Evolutionary conservation across 225 moss, liverwort and hornwort genomes (phyloP), one percentile per base, ranked within the genome.

Genomic region (Marchantia polymorpha): DNA sequence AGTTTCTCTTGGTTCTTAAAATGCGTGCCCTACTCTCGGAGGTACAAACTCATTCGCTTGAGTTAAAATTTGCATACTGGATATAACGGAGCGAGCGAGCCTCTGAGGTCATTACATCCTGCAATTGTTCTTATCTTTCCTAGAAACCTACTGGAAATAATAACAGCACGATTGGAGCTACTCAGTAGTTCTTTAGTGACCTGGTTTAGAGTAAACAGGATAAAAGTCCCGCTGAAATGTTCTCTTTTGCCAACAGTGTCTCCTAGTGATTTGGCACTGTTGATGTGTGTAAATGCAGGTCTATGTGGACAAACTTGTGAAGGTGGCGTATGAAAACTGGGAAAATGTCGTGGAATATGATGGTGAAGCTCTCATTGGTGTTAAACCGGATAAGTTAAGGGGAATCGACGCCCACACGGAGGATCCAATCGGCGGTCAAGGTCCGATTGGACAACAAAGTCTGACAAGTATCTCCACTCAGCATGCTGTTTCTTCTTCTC

Each of bases 311-410:
- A 86, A 86, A 58, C 72, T 86, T 22, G 86, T 86, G 7, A 86
- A 86, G 72, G 83, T 86, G n/a, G 86, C 86, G 3, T 86, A 86
- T 29, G 86, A 86, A 9, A 82, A 82, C 23, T 85, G 85, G 85
- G 85, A 85, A 48, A 82, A 85, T 59, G 85, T 85, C 19, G 82
- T 85, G 0, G 85, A 85, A 64, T 85, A 85, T 26, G 82, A 85
- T 52, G 85, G 85, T 64, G 85, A 85, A 77, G 82, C 85, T 22
- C 76, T 85, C 48, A 82, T 85, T 26, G 85, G 82, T 0, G 27
- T 85, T 7, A 85, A 82, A 31, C 85, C 85, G 16, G 77, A 82
- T 69, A 82, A 82, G 27, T 82, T 80, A 1, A 9, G 76, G 11
- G 82, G 85, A 66, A 82, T 85, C 8, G 85, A 85, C 72, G 19